Evolutionary conservation across 2,329 filamentous ascomycete species (phyloP), one percentile per base, ranked within the genome.

Genomic region (Xylariaceae sp.): DNA sequence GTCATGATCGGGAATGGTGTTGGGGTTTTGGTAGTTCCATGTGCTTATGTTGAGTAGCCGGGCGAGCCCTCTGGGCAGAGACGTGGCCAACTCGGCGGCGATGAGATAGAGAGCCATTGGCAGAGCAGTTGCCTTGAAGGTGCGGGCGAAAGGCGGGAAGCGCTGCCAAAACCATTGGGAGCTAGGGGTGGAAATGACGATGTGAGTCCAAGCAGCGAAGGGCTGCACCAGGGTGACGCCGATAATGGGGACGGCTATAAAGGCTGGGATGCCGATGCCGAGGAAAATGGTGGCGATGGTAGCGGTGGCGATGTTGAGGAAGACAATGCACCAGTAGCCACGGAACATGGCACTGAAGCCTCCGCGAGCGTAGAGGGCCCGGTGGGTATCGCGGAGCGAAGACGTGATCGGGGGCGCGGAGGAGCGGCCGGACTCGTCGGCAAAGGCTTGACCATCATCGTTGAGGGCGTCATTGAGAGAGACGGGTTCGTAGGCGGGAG

Each of bases 121-220:
- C 42, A 83, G 67, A 53, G 81, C 84, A 54, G 90, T 84, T 51
- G 87, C 83, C 62, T 81, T 76, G 72, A 86, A 86, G 45, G 82
- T 76, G 63, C 75, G 76, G 58, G 76, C 75, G 66, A 83, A 81
- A 41, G 82, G 71, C 14, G 87, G 85, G 45, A 95, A 77, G 49
- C 89, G 86, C 62, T 77, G 73, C 70, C 79, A 87, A 75, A 86
- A 90, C 58, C 71, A 72, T 66, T 80, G 78, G 42, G 74, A 64
- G 49, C 80, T 85, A 5, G 83, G 82, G 46, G 82, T 75, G 2
- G 89, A 85, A 64, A 96, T 90, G 65, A 95, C 82, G 61, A 88
- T 85, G 68, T 96, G 90, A 3, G 90, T 88, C 90, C 90, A 96
- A 46, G 82, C 79, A 58, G 91, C 80, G 66, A 82, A 80, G 51